Base-by-base conservation (phyloP, 306 rosid species). In the Corylus avellana region DNA sequence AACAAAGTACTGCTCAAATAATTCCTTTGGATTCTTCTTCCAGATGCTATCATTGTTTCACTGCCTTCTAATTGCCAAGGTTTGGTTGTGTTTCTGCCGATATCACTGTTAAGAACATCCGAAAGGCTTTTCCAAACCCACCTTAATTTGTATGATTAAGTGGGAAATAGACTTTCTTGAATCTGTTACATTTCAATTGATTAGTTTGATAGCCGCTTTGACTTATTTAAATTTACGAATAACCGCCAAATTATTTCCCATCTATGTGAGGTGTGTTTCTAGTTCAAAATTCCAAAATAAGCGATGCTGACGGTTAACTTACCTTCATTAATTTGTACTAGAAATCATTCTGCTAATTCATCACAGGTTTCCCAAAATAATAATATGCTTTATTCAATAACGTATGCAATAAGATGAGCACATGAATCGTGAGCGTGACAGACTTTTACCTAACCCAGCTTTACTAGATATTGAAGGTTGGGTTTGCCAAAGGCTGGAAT, bases 21-120 rank as follows among this genome's bases (percentile, higher is more conserved):
- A 14, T n/a, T 73, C 39, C 66, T 50, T 67, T 70, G 58, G 48
- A 39, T 48, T 50, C 46, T 18, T 78, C 70, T 64, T 1, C 72
- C 51, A 4, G 29, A 9, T 39, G 72, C 22, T 56, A 10, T 22
- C 35, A 59, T 58, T 22, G 20, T 59, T 25, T 10, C 37, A 59
- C 12, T 67, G 50, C 72, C 72, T 1, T 53, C 42, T 2, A 62
- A 69, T 20, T 9, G 14, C 18, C 70, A 42, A 27, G 51, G 50
- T 48, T 68, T 39, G 72, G 50, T 2, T 22, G 25, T 64, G 20
- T 29, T 61, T 76, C 27, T 48, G 20, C 54, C n/a, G 29, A 3
- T 7, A n/a, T 29, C 62, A 5, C n/a, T 78, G 42, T 18, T 18
- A 14, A 16, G 47, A 22, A 73, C 49, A 3, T 11, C 27, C 1